Evolutionary conservation across 2,329 filamentous ascomycete species (phyloP), one percentile per base, ranked within the genome.

Genomic region (Clarireedia homoeocarpa): DNA sequence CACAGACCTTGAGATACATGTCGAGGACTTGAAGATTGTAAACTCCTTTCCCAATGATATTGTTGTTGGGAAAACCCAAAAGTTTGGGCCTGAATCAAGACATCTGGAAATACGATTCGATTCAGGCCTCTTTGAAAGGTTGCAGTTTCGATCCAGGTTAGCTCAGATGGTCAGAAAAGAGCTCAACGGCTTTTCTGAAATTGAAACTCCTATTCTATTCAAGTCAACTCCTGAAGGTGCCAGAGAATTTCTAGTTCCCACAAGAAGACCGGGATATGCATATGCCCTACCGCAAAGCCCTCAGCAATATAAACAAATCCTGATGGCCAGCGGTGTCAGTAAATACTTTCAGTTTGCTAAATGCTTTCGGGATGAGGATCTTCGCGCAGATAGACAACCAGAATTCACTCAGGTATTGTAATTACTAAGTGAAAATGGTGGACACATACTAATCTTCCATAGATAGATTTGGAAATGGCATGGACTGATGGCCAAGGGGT

Each of bases 161-260:
- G 60, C 76, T 78, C 47, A 67, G 76, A 7, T 76, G 79, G 55
- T 74, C 91, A 34, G 74, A 45, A 7, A 39, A 30, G 20, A 58
- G 10, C 49, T 66, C 30, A 12, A 39, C 27, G 59, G 61, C 15
- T 70, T 69, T 40, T 58, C 63, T 24, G 68, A 97, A 63, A 81
- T 97, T 34, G 94, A 99, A 70, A 99, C 94, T 0, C 94, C 94
- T 0, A 75, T 96, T 4, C 78, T 99, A 0, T 99, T 99, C 80
- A 99, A 97, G 71, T 96, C 94, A 0, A 99, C 94, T 0, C 90
- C 94, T 0, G 94, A 99, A 73, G 94, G 94, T 0, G 95, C 94
- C 1, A 80, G 92, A 49, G 94, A 99, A 70, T 99, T 99, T 60
- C 71, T 99, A 5, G 92, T 99, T 4, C 94, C 94, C 0, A 95